These are phyloP conservation scores for Neospermospora avenae DNA, from an alignment of 2,329 filamentous ascomycete species.

Conservation along the genomic window DNA sequence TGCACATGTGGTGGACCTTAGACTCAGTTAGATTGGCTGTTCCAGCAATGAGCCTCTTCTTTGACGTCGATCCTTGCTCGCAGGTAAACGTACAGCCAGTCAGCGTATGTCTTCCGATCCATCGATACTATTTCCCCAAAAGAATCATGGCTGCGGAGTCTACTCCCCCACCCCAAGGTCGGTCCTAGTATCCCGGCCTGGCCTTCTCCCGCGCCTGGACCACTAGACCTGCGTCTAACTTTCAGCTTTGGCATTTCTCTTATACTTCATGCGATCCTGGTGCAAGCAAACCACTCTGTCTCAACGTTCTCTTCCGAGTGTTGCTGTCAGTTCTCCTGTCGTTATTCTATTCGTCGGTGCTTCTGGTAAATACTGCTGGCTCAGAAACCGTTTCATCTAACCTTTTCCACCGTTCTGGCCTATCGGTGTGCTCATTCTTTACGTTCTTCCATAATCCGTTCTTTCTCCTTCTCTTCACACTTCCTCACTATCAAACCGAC, in stretches of 20 bases:
- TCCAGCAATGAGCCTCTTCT: constrained; percentile 15
- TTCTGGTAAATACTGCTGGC: constrained; percentile 34
- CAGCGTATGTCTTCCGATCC: not conserved
- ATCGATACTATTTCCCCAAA: constrained; percentile 13
- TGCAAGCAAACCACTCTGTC: constrained; percentile 23
- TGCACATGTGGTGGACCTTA: constrained; percentile 4
- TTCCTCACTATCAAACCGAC: constrained; percentile 17
- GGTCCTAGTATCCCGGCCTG: constrained; percentile 24
- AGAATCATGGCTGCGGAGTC: constrained; percentile 5
- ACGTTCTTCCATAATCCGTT: constrained; percentile 21
- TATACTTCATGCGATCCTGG: constrained; percentile 35
- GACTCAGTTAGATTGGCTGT: constrained; percentile 17
- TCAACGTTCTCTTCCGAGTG: constrained; percentile 27
- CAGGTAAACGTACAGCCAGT: constrained; percentile 22
- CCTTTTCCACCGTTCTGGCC: constrained; percentile 30
- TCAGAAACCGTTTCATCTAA: constrained; percentile 34
- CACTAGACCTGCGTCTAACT: constrained; percentile 24
- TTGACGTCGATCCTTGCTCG: constrained; percentile 3
- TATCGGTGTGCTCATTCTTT: constrained; percentile 29
- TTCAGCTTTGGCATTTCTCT: constrained; percentile 27
- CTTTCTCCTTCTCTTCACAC: constrained; percentile 17
- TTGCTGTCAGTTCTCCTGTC: constrained; percentile 29
- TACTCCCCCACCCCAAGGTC: constrained; percentile 18
- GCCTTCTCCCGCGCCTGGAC: constrained; percentile 28
- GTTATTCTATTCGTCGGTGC: constrained; percentile 28